Evolutionary conservation across 306 rosid genomes (phyloP).

Genomic region (Herpetospermum pedunculosum): DNA sequence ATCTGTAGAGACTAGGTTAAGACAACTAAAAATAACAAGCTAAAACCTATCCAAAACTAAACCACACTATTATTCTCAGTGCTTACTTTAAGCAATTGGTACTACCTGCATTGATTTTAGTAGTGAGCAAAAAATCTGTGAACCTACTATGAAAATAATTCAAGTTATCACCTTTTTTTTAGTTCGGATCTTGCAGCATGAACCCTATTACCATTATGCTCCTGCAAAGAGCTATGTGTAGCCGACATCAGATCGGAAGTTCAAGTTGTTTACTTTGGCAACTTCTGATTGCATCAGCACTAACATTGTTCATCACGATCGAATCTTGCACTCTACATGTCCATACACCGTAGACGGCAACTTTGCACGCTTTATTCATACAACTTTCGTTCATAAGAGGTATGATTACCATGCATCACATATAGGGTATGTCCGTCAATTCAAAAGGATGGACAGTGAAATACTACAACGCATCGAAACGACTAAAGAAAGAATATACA

Average conservation of each 20-base stretch:
- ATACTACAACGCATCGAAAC: background rate
- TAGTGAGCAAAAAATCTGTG: background rate
- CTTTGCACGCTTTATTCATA: background rate
- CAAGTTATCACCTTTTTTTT: slow-evolving; percentile 17
- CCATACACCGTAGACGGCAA: background rate
- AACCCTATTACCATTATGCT: slow-evolving; percentile 12
- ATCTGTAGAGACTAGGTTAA: background rate
- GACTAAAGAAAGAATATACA: background rate
- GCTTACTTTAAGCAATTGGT: background rate
- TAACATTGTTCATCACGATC: slow-evolving; percentile 15
- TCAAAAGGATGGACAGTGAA: background rate
- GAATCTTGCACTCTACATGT: slow-evolving; percentile 20
- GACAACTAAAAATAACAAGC: background rate
- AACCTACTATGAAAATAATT: background rate
- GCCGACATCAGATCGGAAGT: slow-evolving; percentile 31
- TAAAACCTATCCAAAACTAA: background rate
- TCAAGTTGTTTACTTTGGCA: slow-evolving; percentile 15
- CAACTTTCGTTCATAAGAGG: background rate
- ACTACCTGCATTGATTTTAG: background rate
- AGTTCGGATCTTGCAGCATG: slow-evolving; percentile 17
- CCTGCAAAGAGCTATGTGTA: slow-evolving; percentile 16
- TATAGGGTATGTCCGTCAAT: background rate
- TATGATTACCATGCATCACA: background rate
- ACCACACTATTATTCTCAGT: background rate
- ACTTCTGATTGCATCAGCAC: slow-evolving; percentile 8